Evolutionary conservation across 2,329 filamentous ascomycete species (phyloP).

Genomic region (Zarea fungicola): DNA sequence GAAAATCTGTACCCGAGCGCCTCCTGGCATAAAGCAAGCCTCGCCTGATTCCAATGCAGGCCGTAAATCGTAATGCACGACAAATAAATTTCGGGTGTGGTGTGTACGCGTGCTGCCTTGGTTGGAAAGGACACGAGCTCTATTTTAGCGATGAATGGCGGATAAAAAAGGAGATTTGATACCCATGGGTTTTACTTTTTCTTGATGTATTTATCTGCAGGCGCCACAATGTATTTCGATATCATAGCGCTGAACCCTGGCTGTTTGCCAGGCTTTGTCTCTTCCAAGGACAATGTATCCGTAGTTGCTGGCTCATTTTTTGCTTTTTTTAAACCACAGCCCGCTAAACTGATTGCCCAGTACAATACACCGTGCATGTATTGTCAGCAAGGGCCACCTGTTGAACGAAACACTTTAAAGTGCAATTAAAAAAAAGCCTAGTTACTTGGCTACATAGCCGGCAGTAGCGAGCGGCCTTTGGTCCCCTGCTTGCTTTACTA

Average conservation of each 20-base stretch:
- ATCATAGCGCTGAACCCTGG: conserved; percentile 10
- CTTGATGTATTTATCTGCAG: neutral
- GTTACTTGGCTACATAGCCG: too few relatives aligned
- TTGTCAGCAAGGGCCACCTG: neutral
- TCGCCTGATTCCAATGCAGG: conserved; percentile 1
- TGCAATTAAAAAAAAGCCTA: too few relatives aligned
- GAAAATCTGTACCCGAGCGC: neutral
- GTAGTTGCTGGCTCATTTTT: neutral
- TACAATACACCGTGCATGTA: neutral
- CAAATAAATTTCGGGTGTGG: too few relatives aligned
- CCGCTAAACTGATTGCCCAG: too few relatives aligned
- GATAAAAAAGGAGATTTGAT: conserved; percentile 5
- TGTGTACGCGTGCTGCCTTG: too few relatives aligned
- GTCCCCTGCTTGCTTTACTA: too few relatives aligned
- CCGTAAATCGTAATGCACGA: conserved; percentile 3
- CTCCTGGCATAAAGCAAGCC: neutral
- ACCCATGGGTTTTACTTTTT: conserved; percentile 3
- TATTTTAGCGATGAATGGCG: neutral
- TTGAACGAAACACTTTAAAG: too few relatives aligned
- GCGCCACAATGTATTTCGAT: neutral
- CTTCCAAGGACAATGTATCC: neutral
- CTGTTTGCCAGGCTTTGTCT: neutral
- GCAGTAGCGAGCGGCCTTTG: too few relatives aligned
- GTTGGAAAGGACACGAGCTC: too few relatives aligned
- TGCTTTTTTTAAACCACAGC: conserved; percentile 1